A percentile compares a stretch with the other conserved stretches of the same genome.
Evolutionary conservation across 495 filamentous ascomycete genomes (phyloP).

Genomic region (Neurospora sp.): DNA sequence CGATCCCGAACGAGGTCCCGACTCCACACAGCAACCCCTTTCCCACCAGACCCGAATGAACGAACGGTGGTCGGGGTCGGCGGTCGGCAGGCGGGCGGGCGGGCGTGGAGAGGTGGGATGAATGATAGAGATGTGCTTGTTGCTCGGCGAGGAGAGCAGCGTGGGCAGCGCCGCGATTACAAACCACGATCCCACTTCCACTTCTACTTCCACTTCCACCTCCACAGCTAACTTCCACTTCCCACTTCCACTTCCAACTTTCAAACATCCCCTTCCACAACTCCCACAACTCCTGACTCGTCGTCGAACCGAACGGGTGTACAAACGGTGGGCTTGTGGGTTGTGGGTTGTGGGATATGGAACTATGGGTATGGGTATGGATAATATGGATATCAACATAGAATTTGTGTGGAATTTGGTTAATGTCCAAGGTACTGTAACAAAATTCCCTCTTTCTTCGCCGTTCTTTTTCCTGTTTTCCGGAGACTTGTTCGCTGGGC

Average conservation of each 20-base stretch:
- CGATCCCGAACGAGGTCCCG: background rate
- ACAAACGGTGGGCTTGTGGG: background rate
- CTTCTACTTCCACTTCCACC: background rate
- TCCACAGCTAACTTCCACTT: background rate
- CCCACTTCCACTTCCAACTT: background rate
- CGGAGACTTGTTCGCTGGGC: background rate
- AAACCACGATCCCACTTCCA: background rate
- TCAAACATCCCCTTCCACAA: background rate
- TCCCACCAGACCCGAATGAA: background rate
- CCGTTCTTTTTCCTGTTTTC: background rate
- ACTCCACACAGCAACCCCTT: background rate
- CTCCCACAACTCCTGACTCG: background rate
- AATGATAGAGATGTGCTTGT: background rate
- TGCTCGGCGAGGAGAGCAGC: background rate
- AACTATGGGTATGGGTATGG: background rate
- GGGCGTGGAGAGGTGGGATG: background rate
- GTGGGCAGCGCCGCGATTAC: background rate
- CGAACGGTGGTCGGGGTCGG: background rate
- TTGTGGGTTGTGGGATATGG: background rate
- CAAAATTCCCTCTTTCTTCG: background rate
- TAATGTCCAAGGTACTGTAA: background rate
- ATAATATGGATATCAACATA: background rate
- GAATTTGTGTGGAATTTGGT: background rate
- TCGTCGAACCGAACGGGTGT: background rate
- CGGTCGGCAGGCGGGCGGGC: background rate